Percentiles rank a stretch among this genome's conserved stretches.
Conservation (phyloP, 495 filamentous ascomycete genomes). For the Penicillium lividum region DNA sequence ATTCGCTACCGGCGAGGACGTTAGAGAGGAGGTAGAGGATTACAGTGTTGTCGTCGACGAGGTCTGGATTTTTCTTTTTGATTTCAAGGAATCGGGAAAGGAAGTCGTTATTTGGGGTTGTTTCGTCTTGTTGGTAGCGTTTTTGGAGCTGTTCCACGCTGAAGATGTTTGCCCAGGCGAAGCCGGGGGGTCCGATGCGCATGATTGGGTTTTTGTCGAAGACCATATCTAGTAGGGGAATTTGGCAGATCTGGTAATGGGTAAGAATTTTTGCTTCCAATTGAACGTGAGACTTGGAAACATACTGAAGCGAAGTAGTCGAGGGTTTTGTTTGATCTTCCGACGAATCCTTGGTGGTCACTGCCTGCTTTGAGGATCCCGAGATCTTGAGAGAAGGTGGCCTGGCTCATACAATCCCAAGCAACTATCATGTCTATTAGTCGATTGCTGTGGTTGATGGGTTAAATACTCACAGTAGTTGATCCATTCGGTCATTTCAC, state of each 20-base stretch:
- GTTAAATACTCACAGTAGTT: slow-evolving; percentile 35
- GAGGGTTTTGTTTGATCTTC: slow-evolving; percentile 26
- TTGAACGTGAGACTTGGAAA: neutral
- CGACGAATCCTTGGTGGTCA: slow-evolving; percentile 24
- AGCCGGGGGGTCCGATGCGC: slow-evolving; percentile 26
- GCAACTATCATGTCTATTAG: slow-evolving; percentile 27
- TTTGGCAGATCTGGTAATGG: slow-evolving; percentile 22
- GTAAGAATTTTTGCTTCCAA: neutral
- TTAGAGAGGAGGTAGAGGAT: slow-evolving; percentile 31
- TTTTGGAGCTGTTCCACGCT: slow-evolving; percentile 26
- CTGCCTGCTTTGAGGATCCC: slow-evolving; percentile 28
- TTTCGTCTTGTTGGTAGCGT: slow-evolving; percentile 11
- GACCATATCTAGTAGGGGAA: slow-evolving; percentile 22
- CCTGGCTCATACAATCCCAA: slow-evolving; percentile 38
- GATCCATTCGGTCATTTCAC: slow-evolving; percentile 41
- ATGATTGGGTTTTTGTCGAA: slow-evolving; percentile 29
- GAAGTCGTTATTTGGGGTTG: slow-evolving; percentile 18
- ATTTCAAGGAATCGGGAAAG: slow-evolving; percentile 26
- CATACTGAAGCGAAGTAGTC: slow-evolving; percentile 38
- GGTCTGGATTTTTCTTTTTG: slow-evolving; percentile 24
- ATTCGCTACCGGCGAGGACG: slow-evolving; percentile 40
- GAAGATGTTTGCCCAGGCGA: slow-evolving; percentile 28
- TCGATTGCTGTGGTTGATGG: neutral
- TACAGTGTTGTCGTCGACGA: slow-evolving; percentile 24
- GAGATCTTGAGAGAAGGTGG: slow-evolving; percentile 34